Evolutionary conservation across 176 grass and related monocot species (phyloP).

Genomic region (barley (Hordeum vulgare)): DNA sequence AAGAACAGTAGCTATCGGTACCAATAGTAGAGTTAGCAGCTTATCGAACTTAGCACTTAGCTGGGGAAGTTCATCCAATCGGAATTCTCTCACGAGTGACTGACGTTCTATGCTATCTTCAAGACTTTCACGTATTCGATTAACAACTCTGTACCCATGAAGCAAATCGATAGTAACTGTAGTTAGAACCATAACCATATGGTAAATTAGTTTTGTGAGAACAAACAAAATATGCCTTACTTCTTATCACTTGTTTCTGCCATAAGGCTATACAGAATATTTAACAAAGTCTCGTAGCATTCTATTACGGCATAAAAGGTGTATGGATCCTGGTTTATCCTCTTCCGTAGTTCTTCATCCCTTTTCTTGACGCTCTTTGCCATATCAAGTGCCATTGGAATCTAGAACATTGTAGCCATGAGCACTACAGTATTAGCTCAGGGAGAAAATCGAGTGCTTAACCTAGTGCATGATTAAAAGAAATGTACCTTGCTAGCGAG

Average conservation of each 20-base stretch:
- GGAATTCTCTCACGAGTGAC: slow-evolving; percentile 44
- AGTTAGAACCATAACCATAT: slow-evolving; percentile 1
- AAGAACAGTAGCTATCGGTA: slow-evolving; percentile 20
- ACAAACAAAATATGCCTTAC: slow-evolving; percentile 38
- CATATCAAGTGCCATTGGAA: slow-evolving; percentile 92
- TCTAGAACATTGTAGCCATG: slow-evolving; percentile 31
- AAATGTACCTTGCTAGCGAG: slow-evolving; percentile 86
- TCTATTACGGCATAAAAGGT: slow-evolving; percentile 65
- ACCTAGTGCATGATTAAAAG: neutral
- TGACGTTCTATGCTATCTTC: slow-evolving; percentile 1
- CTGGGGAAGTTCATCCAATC: slow-evolving; percentile 72
- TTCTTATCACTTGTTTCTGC: slow-evolving; percentile 30
- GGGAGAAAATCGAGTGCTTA: neutral
- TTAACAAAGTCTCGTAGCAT: slow-evolving; percentile 58
- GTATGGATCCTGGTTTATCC: slow-evolving; percentile 61
- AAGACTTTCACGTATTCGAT: slow-evolving; percentile 27
- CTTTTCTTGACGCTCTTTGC: slow-evolving; percentile 81
- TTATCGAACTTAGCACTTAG: slow-evolving; percentile 77
- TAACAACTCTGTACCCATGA: slow-evolving; percentile 42
- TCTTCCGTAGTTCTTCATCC: slow-evolving; percentile 59
- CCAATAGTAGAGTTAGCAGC: slow-evolving; percentile 55
- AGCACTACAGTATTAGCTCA: neutral
- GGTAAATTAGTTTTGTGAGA: neutral
- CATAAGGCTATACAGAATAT: slow-evolving; percentile 53
- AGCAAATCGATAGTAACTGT: slow-evolving; percentile 2